Evolutionary conservation across 2,329 filamentous ascomycete species (phyloP).

Genomic region (Daldinia eschscholtzii): DNA sequence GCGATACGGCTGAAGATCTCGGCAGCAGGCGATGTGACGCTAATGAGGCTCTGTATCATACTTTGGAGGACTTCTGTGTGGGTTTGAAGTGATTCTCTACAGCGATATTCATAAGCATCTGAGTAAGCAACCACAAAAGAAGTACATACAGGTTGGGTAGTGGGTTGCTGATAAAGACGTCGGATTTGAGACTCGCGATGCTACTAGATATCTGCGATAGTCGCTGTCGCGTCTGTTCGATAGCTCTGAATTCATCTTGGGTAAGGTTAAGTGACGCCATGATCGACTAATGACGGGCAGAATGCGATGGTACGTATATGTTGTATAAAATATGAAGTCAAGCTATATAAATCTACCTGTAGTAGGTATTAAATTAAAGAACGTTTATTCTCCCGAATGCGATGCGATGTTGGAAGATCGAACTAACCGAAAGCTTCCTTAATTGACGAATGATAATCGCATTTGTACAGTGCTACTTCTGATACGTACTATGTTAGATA

Average conservation of each 20-base stretch:
- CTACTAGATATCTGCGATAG: slow-evolving; percentile 77
- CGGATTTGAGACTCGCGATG: slow-evolving; percentile 71
- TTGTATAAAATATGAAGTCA: background rate
- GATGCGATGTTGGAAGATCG: slow-evolving; percentile 7
- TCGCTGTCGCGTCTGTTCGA: slow-evolving; percentile 78
- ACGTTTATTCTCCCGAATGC: background rate
- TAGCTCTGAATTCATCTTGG: slow-evolving; percentile 72
- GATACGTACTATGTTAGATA: slow-evolving; percentile 10
- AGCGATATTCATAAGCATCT: background rate
- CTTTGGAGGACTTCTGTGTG: slow-evolving; percentile 77
- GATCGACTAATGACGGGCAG: slow-evolving; percentile 1
- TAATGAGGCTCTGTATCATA: slow-evolving; percentile 75
- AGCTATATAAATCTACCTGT: background rate
- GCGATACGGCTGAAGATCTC: slow-evolving; percentile 77
- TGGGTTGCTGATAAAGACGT: slow-evolving; percentile 72
- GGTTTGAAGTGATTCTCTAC: slow-evolving; percentile 78
- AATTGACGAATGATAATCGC: slow-evolving; percentile 10
- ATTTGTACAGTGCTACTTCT: background rate
- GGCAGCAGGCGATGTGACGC: slow-evolving; percentile 73
- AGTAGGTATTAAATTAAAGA: background rate
- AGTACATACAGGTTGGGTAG: slow-evolving; percentile 73
- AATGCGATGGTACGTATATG: slow-evolving; percentile 4
- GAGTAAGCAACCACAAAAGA: background rate
- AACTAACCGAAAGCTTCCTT: slow-evolving; percentile 1
- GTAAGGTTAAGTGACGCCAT: slow-evolving; percentile 64